Evolutionary conservation across 1,284 basidiomycete species (phyloP).

Genomic region (Ustilago hordei): DNA sequence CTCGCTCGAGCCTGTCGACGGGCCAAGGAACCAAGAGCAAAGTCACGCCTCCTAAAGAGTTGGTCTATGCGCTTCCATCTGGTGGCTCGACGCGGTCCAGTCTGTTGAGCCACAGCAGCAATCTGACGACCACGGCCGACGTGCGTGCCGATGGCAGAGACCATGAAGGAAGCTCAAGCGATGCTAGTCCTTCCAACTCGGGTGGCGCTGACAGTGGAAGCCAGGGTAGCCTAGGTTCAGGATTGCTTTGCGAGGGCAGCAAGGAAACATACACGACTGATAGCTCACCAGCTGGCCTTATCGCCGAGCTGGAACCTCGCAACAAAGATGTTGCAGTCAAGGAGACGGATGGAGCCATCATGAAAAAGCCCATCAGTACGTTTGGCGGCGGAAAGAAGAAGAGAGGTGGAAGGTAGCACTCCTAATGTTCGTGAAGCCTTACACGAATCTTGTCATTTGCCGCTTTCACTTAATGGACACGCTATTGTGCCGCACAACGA

Average conservation of each 20-base stretch:
- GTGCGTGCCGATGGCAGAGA: slow-evolving; percentile 9
- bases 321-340: background rate
- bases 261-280: slow-evolving; percentile 35
- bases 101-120: slow-evolving; percentile 38
- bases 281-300: background rate
- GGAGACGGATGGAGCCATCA: background rate
- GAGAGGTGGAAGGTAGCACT: slow-evolving; percentile 29
- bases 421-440: background rate
- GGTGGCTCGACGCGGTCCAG: slow-evolving; percentile 40
- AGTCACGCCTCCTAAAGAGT: slow-evolving; percentile 10
- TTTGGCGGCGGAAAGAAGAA: slow-evolving; percentile 38
- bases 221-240: slow-evolving; percentile 27
- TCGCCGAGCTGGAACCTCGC: slow-evolving; percentile 5
- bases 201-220: slow-evolving; percentile 26
- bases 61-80: slow-evolving; percentile 37
- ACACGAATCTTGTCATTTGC: background rate
- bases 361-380: slow-evolving; percentile 17
- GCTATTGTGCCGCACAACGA: background rate
- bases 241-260: slow-evolving; percentile 35
- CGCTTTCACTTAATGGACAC: background rate
- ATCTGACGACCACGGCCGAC: slow-evolving; percentile 15
- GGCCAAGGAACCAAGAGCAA: slow-evolving; percentile 5
- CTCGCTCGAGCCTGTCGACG: slow-evolving; percentile 11
- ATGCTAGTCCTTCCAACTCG: slow-evolving; percentile 32
- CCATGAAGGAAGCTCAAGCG: background rate